These are phyloP conservation scores for Zasmidium citrigriseum DNA, from an alignment of 2,329 filamentous ascomycete species.

Conservation along the genomic window DNA sequence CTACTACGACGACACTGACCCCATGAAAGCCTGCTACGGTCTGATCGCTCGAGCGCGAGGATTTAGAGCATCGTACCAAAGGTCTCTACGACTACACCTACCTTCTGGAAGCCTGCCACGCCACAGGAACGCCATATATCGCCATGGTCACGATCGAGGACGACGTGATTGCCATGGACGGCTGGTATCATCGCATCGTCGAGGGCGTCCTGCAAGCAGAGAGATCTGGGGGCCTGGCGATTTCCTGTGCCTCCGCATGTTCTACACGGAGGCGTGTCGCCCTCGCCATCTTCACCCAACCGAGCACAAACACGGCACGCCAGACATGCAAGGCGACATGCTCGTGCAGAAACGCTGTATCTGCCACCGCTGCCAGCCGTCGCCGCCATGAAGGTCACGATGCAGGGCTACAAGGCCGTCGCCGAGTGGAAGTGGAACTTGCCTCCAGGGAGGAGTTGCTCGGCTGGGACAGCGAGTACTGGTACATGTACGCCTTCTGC, in stretches of 20 bases:
- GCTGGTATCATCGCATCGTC: conserved; percentile 48
- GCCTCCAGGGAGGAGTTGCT: conserved; percentile 50
- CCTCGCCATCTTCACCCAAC: too few relatives aligned
- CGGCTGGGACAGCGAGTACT: conserved; percentile 49
- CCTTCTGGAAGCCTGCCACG: conserved; percentile 43
- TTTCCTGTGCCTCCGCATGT: conserved; percentile 50
- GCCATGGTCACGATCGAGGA: conserved; percentile 50
- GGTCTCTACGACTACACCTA: conserved; percentile 48
- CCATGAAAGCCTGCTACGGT: conserved; percentile 46
- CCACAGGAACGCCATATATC: conserved; percentile 42
- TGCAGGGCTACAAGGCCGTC: conserved; percentile 89
- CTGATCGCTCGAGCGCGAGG: conserved; percentile 36
- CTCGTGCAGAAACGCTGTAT: too few relatives aligned
- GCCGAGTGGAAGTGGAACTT: conserved; percentile 98
- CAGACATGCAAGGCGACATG: too few relatives aligned
- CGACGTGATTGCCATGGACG: conserved; percentile 49
- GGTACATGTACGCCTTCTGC: conserved; percentile 39
- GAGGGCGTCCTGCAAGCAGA: conserved; percentile 33
- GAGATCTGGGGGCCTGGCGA: background rate
- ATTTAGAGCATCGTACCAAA: conserved; percentile 36
- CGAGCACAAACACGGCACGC: too few relatives aligned
- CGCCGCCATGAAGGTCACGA: conserved; percentile 83
- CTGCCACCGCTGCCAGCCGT: background rate
- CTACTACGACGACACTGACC: conserved; percentile 47
- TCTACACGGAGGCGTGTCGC: conserved; percentile 51